Evolutionary conservation across 108 stramenopile species (phyloP), one percentile per base, ranked within the genome.

Genomic region (Skeletonema tropicum): DNA sequence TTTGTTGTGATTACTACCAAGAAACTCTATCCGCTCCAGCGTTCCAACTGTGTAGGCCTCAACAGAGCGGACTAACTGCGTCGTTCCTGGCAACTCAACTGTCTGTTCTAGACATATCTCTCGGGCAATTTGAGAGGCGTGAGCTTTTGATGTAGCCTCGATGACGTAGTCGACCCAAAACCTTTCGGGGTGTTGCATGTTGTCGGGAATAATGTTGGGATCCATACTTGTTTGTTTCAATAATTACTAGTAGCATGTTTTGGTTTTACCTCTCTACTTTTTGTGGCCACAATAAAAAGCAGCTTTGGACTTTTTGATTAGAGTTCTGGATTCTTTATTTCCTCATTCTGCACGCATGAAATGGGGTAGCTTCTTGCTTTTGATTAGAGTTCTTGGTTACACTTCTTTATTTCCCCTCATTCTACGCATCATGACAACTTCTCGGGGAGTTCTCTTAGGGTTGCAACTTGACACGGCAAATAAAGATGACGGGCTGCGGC

Each of bases 61-160:
- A 3, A 76, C 76, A 15, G 57, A 25, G 39, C 57, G 69, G 12
- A 76, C 76, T 15, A 60, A 55, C 7, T 68, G 30, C 8, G 57
- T 61, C 4, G 33, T 11, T 11, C 76, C 76, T 30, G 76, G 76
- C 25, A 76, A 55, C 31, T 76, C 76, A 3, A 76, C 76, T 3
- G 76, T 76, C 64, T 76, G 76, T 41, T 76, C 76, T 14, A 76
- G 63, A 21, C 76, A 76, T 48, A 76, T 46, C 57, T 76, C 76
- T 8, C 74, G 38, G 6, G 66, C 74, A 8, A 67, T 17, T 6
- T 30, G 13, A 42, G 41, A 42, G 14, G 65, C 74, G 21, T 67
- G 52, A 29, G 45, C 58, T 26, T 45, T 57, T 23, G 76, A 69
- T 15, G 60, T 19, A 0, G 76, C 68, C n/a, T 76, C 76, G 48